These are phyloP conservation scores for Hydrangea macrophylla DNA, from an alignment of 148 eudicot species.

Conservation along the genomic window DNA sequence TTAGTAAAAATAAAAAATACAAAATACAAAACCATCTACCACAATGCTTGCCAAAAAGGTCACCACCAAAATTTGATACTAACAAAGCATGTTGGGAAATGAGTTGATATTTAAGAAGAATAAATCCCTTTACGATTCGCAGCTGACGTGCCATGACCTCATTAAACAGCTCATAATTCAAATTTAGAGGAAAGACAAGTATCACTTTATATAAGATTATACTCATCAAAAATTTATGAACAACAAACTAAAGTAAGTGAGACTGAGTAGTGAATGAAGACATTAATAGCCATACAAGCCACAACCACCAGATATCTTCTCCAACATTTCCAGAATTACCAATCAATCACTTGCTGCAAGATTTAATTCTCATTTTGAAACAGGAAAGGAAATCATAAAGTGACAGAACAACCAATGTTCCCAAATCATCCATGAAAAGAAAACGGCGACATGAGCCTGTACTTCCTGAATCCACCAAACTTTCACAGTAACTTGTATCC, in stretches of 20 bases:
- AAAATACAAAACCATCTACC: neutral
- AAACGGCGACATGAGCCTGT: neutral
- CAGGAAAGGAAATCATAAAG: neutral
- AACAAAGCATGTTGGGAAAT: neutral
- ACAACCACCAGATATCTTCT: neutral
- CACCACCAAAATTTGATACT: neutral
- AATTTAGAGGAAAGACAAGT: neutral
- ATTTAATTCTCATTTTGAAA: neutral
- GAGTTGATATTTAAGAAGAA: neutral
- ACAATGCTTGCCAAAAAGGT: neutral
- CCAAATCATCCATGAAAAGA: neutral
- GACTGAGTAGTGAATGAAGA: neutral
- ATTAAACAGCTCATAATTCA: neutral
- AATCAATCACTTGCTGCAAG: neutral
- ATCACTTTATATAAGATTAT: neutral
- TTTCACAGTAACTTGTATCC: too few species aligned
- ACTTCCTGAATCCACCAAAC: neutral
- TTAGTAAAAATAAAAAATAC: too few species aligned
- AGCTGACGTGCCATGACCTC: neutral
- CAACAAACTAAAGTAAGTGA: constrained; percentile 1
- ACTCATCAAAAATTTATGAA: too few species aligned
- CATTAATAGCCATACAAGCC: neutral
- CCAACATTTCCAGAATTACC: neutral
- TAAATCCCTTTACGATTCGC: neutral
- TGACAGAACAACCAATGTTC: neutral